Evolutionary conservation across 805 yeast species (phyloP).

Genomic region (Dipodascus geniculatus): DNA sequence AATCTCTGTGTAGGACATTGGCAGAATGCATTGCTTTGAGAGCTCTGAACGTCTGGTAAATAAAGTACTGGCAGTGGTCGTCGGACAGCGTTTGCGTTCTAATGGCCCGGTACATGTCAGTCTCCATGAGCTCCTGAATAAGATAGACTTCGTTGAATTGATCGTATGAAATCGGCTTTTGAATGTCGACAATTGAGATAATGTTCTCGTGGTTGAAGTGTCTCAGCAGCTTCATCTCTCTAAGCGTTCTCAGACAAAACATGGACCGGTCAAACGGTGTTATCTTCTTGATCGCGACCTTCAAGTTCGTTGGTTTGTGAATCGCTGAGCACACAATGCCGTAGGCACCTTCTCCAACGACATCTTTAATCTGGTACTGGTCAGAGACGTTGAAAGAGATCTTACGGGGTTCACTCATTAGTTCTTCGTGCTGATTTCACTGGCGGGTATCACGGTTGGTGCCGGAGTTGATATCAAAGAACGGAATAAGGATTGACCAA

Average conservation of each 20-base stretch:
- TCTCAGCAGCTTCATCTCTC: slow-evolving; percentile 79
- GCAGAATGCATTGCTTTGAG: slow-evolving; percentile 85
- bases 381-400: slow-evolving; percentile 72
- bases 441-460: too few species aligned
- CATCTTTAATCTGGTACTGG: slow-evolving; percentile 72
- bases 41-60: slow-evolving; percentile 84
- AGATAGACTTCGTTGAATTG: slow-evolving; percentile 78
- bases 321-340: slow-evolving; percentile 86
- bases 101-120: slow-evolving; percentile 95
- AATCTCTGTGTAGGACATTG: slow-evolving; percentile 86
- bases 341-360: slow-evolving; percentile 94
- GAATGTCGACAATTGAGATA: slow-evolving; percentile 79
- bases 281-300: slow-evolving; percentile 92
- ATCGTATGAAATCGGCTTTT: slow-evolving; percentile 67
- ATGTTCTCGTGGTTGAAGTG: slow-evolving; percentile 93
- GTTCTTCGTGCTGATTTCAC: too few species aligned
- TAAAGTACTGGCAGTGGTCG: slow-evolving; percentile 88
- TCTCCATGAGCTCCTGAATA: slow-evolving; percentile 82
- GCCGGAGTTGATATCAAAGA: too few species aligned
- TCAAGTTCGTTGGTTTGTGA: slow-evolving; percentile 74
- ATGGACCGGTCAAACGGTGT: slow-evolving; percentile 83
- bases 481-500: not conserved
- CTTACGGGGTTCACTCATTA: slow-evolving; percentile 23
- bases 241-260: slow-evolving; percentile 77
- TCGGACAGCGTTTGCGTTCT: slow-evolving; percentile 80